These are phyloP conservation scores for Mrakia gelida DNA, from an alignment of 768 basidiomycete species.

Conservation along the genomic window DNA sequence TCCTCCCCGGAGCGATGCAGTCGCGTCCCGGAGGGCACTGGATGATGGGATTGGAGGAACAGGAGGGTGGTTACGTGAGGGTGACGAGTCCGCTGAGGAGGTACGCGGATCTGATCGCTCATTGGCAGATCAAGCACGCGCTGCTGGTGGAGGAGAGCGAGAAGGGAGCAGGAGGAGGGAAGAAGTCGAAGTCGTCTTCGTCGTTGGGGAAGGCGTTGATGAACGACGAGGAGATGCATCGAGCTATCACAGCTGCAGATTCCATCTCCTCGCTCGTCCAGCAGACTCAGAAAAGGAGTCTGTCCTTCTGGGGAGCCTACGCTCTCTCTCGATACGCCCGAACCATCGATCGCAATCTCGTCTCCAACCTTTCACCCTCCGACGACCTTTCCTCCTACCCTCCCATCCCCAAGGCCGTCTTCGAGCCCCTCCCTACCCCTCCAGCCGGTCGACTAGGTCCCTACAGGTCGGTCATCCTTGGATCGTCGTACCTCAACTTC, in stretches of 20 bases:
- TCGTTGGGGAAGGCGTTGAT: neutral
- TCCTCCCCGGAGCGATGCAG: slow-evolving; percentile 19
- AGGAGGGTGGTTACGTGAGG: slow-evolving; percentile 73
- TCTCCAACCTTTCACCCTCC: neutral
- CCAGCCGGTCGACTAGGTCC: slow-evolving; percentile 17
- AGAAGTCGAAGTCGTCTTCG: too few relatives aligned
- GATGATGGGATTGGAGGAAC: slow-evolving; percentile 56
- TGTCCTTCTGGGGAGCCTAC: slow-evolving; percentile 25
- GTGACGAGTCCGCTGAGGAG: slow-evolving; percentile 84
- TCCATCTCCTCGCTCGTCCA: slow-evolving; percentile 8
- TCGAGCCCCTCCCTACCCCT: slow-evolving; percentile 1
- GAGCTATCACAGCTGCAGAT: neutral
- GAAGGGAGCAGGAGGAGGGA: too few relatives aligned
- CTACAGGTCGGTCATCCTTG: neutral
- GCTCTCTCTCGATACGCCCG: slow-evolving; percentile 27
- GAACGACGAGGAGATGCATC: neutral
- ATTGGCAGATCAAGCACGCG: slow-evolving; percentile 89
- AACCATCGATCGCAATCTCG: slow-evolving; percentile 8
- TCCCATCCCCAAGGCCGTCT: neutral
- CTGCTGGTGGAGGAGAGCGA: slow-evolving; percentile 42
- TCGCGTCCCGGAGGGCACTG: slow-evolving; percentile 51
- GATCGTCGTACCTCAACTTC: neutral
- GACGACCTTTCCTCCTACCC: neutral
- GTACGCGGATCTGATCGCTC: slow-evolving; percentile 70
- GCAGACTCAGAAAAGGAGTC: neutral